Percentiles rank a stretch among this genome's conserved stretches.
phyloP scores from a whole-genome alignment of 169 alveolate species.

The Plasmodium ovale region DNA sequence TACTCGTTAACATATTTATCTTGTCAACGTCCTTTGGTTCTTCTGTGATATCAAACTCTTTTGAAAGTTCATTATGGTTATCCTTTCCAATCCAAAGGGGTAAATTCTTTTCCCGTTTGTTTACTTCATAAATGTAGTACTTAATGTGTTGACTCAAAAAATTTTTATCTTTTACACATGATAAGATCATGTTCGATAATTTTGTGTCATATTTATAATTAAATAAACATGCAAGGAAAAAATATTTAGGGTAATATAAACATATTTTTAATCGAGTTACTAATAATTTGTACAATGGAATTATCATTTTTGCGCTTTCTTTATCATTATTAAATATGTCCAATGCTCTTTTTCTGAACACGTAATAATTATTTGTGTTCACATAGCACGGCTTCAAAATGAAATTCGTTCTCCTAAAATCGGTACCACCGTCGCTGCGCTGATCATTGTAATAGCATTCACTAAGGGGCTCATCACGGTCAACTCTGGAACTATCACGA shows the following conservation, averaged over 20 bases:
- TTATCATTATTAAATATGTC: slow-evolving; percentile 44
- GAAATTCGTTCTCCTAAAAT: slow-evolving; percentile 3
- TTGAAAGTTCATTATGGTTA: neutral
- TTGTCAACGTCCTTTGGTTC: neutral
- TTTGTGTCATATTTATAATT: slow-evolving; percentile 47
- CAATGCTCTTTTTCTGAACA: slow-evolving; percentile 15
- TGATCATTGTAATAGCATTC: neutral
- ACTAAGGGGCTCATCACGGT: too few species aligned
- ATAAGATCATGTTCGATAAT: slow-evolving; percentile 24
- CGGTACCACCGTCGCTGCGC: neutral
- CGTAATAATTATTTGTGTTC: slow-evolving; percentile 41
- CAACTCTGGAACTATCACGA: too few species aligned
- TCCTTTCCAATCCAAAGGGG: neutral
- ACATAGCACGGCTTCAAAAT: slow-evolving; percentile 39
- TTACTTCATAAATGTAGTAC: slow-evolving; percentile 14
- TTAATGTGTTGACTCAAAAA: slow-evolving; percentile 16
- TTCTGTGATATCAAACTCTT: neutral
- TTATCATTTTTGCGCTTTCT: slow-evolving; percentile 42
- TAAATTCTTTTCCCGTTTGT: neutral
- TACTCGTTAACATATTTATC: neutral
- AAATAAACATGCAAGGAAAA: slow-evolving; percentile 63
- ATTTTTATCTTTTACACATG: slow-evolving; percentile 25
- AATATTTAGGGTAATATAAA: slow-evolving; percentile 57
- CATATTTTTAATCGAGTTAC: slow-evolving; percentile 68
- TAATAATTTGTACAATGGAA: slow-evolving; percentile 69